Conservation (phyloP, 1,139 yeast species). For the Pneumocystis sp. region DNA sequence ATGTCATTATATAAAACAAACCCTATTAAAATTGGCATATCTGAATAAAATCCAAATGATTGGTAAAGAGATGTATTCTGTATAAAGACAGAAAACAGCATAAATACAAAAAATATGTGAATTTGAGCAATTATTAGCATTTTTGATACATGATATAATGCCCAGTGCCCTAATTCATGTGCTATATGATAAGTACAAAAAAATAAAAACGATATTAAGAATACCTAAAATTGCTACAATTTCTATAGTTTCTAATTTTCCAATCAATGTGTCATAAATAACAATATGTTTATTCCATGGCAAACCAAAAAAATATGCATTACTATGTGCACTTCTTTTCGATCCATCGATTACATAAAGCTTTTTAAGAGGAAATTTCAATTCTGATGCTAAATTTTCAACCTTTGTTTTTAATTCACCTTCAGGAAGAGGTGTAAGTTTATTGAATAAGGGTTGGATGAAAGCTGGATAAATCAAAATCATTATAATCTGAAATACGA, state of each 20-base stretch:
- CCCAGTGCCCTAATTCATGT: conserved; percentile 98
- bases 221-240: conserved; percentile 63
- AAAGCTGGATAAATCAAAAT: conserved; percentile 66
- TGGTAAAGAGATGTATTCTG: conserved; percentile 61
- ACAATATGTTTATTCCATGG: conserved; percentile 97
- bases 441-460: conserved; percentile 85
- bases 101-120: conserved; percentile 50
- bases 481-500: conserved; percentile 54
- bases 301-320: conserved; percentile 87
- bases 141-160: conserved; percentile 65
- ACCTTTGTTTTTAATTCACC: conserved; percentile 76
- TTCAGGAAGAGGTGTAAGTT: conserved; percentile 73
- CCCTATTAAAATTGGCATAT: conserved; percentile 64
- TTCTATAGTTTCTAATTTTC: conserved; percentile 60
- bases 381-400: conserved; percentile 58
- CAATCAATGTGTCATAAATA: conserved; percentile 74
- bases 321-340: conserved; percentile 86
- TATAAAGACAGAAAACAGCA: conserved; percentile 63
- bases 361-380: conserved; percentile 72
- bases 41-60: conserved; percentile 57
- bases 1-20: conserved; percentile 51
- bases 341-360: conserved; percentile 88
- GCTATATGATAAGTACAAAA: conserved; percentile 28
- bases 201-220: neutral
- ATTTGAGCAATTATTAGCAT: conserved; percentile 49